Percentiles rank a stretch among this genome's conserved stretches.
Evolutionary conservation across 257 asterid genomes (phyloP).

Genomic region (Mentha longifolia): DNA sequence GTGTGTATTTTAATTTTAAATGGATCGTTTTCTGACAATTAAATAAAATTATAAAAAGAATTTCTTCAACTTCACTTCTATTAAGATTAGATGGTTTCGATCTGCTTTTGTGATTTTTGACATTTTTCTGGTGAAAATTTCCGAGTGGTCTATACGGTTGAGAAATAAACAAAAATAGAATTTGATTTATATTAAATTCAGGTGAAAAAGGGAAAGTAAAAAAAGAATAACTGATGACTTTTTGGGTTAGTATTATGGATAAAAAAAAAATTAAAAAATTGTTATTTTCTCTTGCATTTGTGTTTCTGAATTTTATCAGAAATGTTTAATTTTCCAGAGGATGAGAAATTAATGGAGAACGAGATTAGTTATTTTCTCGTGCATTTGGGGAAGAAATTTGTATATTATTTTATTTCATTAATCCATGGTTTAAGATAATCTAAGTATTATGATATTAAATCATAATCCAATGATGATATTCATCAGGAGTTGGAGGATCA

Average conservation of each 20-base stretch:
- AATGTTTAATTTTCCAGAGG: too few species aligned
- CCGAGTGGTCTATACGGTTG: not conserved
- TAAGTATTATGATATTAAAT: too few species aligned
- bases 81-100: not conserved
- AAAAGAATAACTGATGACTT: too few species aligned
- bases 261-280: too few species aligned
- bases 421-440: not conserved
- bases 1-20: slow-evolving; percentile 13
- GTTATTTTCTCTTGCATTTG: too few species aligned
- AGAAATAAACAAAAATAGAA: not conserved
- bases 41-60: not conserved
- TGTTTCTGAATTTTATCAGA: too few species aligned
- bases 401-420: not conserved
- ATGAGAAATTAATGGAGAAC: too few species aligned
- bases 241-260: too few species aligned
- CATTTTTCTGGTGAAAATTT: not conserved
- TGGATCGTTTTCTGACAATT: slow-evolving; percentile 1
- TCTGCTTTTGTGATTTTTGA: slow-evolving; percentile 1
- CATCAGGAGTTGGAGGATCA: not conserved
- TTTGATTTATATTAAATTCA: too few species aligned
- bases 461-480: not conserved
- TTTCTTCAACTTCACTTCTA: slow-evolving; percentile 17
- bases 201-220: too few species aligned
- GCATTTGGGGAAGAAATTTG: too few species aligned
- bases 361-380: too few species aligned